Base-by-base conservation (phyloP, 805 yeast genomes). In the Metschnikowia hibisci region DNA sequence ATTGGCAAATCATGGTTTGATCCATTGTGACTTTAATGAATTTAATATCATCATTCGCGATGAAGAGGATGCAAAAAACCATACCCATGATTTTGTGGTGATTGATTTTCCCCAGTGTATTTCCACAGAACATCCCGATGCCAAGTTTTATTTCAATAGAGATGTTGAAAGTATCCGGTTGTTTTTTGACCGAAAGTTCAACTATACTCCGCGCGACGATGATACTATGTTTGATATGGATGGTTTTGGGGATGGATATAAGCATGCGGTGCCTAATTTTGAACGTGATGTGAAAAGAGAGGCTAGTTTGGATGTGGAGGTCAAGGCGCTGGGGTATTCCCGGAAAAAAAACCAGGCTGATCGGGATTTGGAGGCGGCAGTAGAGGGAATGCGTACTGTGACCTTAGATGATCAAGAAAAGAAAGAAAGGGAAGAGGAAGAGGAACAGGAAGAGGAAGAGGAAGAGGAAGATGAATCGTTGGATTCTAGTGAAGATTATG, bases 91-190 rank as follows among this genome's bases (percentile, higher is more conserved):
- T 39, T 87, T 89, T 56, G 84, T 90, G 15, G 96, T 93, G 22
- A 91, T 93, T 56, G 99, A 93, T 73, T 93, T 93, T 73, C 99
- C 99, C 3, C 99, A 93, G 66, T 91, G 97, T 79, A 85, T 93
- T 13, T 87, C 96, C 16, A 86, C 87, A 35, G 90, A 85, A 52
- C 99, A 93, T 60, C 74, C 71, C 3, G 96, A 93, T 61, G 97
- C 98, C 6, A 83, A 83, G 49, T 77, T 74, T 44, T 90, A 87
- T 62, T 93, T 93, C 64, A 80, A 87, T 54, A 77, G 99, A 67
- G 99, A 93, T 66, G 95, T 93, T 18, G 86, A 87, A 44, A 90
- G 98, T 63, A 82, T 93, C 42, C 75, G 89, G 49, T 73, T 81
- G 35, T 93, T 91, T 58, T 93, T 93, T 67, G 81, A 74, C 47